A percentile compares a stretch with the other conserved stretches of the same genome.
Conservation (phyloP, 768 basidiomycete genomes). For the Chalciporus sphaerocephalus region DNA sequence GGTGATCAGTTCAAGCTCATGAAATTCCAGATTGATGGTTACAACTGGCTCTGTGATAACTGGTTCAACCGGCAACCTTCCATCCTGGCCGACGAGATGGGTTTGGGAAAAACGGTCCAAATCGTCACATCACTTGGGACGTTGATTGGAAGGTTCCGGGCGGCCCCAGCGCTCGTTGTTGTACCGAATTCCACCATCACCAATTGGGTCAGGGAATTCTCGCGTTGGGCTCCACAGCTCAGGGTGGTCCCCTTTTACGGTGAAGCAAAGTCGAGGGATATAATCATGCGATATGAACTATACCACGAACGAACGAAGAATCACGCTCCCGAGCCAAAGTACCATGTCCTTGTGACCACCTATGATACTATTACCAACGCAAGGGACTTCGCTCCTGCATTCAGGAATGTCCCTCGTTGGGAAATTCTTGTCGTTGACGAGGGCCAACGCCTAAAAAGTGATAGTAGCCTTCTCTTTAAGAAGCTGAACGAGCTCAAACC, state of each 20-base stretch:
- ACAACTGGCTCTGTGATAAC: constrained; percentile 81
- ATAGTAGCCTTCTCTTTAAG: constrained; percentile 73
- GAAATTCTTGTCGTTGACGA: constrained; percentile 93
- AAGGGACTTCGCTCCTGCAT: constrained; percentile 68
- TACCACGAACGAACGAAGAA: constrained; percentile 47
- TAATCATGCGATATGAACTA: constrained; percentile 81
- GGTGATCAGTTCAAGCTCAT: constrained; percentile 61
- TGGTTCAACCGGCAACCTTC: constrained; percentile 85
- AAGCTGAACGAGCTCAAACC: constrained; percentile 76
- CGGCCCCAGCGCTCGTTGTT: constrained; percentile 80
- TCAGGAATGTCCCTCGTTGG: constrained; percentile 85
- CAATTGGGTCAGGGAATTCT: constrained; percentile 94
- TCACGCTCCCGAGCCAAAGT: constrained; percentile 55
- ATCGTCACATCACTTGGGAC: constrained; percentile 79
- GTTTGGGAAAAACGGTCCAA: constrained; percentile 90
- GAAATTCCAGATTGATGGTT: constrained; percentile 85
- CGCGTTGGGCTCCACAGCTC: constrained; percentile 62
- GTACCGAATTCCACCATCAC: constrained; percentile 96
- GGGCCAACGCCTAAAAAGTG: constrained; percentile 85
- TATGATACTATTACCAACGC: constrained; percentile 76
- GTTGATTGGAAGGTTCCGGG: constrained; percentile 50
- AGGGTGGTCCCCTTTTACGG: constrained; percentile 84
- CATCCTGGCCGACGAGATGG: constrained; percentile 98
- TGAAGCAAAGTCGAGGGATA: constrained; percentile 71
- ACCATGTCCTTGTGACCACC: constrained; percentile 89